Conservation (phyloP, 352 stramenopile species). For the Aphanomyces invadans region DNA sequence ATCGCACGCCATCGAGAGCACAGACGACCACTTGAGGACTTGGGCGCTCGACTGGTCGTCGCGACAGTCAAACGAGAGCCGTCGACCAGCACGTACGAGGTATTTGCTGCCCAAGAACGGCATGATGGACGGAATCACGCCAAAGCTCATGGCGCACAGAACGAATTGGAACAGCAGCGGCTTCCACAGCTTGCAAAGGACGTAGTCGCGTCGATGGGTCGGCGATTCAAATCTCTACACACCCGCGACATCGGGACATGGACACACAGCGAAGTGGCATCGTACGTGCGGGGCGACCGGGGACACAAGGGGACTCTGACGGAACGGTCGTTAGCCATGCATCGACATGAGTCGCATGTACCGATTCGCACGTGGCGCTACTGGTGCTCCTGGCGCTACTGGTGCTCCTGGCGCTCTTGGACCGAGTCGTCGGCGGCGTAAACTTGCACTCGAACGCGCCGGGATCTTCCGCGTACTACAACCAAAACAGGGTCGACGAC, state of each 20-base stretch:
- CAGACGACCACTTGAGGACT: conserved; percentile 25
- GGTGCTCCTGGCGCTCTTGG: background rate
- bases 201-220: conserved; percentile 15
- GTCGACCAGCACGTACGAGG: conserved; percentile 30
- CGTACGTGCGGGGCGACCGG: background rate
- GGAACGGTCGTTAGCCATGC: no score
- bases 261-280: no score
- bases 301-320: background rate
- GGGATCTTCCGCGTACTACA: conserved; percentile 19
- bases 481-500: background rate
- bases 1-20: conserved; percentile 41
- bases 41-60: conserved; percentile 6
- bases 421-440: conserved; percentile 14
- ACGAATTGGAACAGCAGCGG: conserved; percentile 45
- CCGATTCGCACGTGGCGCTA: background rate
- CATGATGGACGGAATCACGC: conserved; percentile 59
- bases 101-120: conserved; percentile 67
- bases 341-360: background rate
- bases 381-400: no score
- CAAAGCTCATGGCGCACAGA: conserved; percentile 54
- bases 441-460: conserved; percentile 25
- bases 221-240: background rate
- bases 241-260: no score
- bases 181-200: conserved; percentile 42
- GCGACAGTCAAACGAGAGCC: background rate